Evolutionary conservation across 176 grass and related monocot genomes (phyloP).

Genomic region (Elaeis guineensis): DNA sequence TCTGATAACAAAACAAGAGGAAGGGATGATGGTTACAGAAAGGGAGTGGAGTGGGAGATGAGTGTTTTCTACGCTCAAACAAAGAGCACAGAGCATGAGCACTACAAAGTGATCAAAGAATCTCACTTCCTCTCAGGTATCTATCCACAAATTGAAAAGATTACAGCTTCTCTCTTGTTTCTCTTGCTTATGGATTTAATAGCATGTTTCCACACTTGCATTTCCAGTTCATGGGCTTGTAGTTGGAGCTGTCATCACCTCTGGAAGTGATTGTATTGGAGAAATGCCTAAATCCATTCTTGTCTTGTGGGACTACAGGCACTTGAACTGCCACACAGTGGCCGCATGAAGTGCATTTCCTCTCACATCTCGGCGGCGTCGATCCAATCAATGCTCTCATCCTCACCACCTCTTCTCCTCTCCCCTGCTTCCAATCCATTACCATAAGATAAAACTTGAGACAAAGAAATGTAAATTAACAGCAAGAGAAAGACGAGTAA

Average conservation of each 20-base stretch:
- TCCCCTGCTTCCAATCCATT: background rate
- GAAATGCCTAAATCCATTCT: background rate
- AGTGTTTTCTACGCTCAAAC: too few species aligned
- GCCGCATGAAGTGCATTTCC: constrained; percentile 61
- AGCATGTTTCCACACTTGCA: constrained; percentile 76
- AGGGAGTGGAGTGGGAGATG: too few species aligned
- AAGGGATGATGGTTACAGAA: too few species aligned
- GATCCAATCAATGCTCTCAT: constrained; percentile 63
- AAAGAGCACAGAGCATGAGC: too few species aligned
- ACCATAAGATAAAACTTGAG: background rate
- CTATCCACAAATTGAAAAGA: too few species aligned
- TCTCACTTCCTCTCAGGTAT: too few species aligned
- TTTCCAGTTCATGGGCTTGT: constrained; percentile 92
- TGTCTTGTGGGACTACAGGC: constrained; percentile 46
- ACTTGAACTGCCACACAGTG: constrained; percentile 80
- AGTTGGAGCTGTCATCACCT: constrained; percentile 49
- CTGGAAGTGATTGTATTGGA: constrained; percentile 15
- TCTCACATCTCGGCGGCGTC: constrained; percentile 68
- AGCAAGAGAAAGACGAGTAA: background rate
- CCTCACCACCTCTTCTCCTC: constrained; percentile 18
- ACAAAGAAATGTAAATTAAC: background rate
- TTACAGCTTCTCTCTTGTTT: too few species aligned
- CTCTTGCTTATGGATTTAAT: constrained; percentile 45
- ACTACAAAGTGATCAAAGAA: constrained; percentile 17
- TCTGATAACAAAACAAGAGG: too few species aligned